A percentile compares a stretch with the other conserved stretches of the same genome.
These are phyloP conservation scores for Cyclotella choctawhatcheeana DNA, from an alignment of 108 stramenopile species.

Conservation along the genomic window DNA sequence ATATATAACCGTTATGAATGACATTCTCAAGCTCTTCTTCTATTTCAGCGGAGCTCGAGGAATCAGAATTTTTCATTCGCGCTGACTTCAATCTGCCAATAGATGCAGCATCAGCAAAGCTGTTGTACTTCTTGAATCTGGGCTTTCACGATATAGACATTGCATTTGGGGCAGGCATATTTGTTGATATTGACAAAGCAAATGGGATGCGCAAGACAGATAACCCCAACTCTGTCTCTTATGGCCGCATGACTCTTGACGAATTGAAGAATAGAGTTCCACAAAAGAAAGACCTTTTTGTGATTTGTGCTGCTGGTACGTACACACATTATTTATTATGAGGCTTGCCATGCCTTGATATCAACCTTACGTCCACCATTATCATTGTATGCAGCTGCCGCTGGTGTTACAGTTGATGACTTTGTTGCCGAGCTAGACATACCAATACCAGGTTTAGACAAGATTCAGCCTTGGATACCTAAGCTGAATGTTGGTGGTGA, in stretches of 20 bases:
- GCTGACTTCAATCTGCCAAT: conserved; percentile 18
- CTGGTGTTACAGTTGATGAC: not conserved
- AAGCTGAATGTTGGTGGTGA: not conserved
- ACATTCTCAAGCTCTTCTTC: no score
- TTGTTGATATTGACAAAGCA: conserved; percentile 44
- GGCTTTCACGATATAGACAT: conserved; percentile 13
- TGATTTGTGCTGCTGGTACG: no score
- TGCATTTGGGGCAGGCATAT: conserved; percentile 41
- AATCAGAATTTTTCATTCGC: conserved; percentile 22
- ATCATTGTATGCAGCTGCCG: no score
- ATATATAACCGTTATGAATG: no score
- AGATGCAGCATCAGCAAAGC: conserved; percentile 7
- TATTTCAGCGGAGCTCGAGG: no score
- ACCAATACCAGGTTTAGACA: not conserved
- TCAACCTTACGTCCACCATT: no score
- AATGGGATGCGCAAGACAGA: conserved; percentile 27
- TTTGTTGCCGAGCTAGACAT: not conserved
- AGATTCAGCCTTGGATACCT: conserved; percentile 2
- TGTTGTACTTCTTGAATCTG: conserved; percentile 40
- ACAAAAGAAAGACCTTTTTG: conserved; percentile 36
- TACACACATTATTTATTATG: no score
- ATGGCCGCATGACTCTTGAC: conserved; percentile 26
- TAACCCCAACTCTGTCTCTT: conserved; percentile 15
- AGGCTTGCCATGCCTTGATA: no score
- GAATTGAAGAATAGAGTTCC: conserved; percentile 20